phyloP scores from a whole-genome alignment of 257 asterid genomes.

The Primulina tabacum region DNA sequence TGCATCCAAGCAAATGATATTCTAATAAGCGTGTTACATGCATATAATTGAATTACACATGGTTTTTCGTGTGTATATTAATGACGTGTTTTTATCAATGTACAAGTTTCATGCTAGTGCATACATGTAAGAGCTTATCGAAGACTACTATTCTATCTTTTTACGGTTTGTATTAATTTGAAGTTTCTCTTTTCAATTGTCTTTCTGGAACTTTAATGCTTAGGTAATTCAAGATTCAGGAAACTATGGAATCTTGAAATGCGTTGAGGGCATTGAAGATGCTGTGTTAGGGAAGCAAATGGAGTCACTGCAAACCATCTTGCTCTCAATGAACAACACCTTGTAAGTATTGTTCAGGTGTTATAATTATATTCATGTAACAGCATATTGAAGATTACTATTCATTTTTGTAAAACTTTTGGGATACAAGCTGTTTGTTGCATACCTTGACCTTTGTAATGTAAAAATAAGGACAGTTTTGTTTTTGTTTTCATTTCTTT shows the following conservation, averaged over 20 bases:
- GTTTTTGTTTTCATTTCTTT: neutral
- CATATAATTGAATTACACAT: neutral
- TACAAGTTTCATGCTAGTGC: neutral
- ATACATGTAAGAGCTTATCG: neutral
- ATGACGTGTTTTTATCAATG: neutral
- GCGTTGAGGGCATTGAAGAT: constrained; percentile 54
- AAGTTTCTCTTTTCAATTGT: neutral
- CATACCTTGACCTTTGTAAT: no score
- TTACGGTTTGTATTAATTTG: neutral
- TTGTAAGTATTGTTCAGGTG: constrained; percentile 33
- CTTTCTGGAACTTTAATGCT: constrained; percentile 15
- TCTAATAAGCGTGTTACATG: neutral
- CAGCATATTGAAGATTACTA: no score
- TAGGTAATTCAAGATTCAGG: constrained; percentile 49
- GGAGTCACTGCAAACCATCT: constrained; percentile 56
- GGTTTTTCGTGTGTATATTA: neutral
- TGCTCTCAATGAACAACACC: constrained; percentile 54
- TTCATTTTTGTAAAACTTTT: no score
- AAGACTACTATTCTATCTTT: neutral
- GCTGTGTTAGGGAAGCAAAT: constrained; percentile 61
- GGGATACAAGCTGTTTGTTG: neutral
- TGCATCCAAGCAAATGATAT: neutral
- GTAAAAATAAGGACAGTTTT: neutral
- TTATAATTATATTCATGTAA: no score
- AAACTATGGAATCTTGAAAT: constrained; percentile 55